Evolutionary conservation across 2,329 filamentous ascomycete genomes (phyloP).

Genomic region (Fonsecaea erecta): DNA sequence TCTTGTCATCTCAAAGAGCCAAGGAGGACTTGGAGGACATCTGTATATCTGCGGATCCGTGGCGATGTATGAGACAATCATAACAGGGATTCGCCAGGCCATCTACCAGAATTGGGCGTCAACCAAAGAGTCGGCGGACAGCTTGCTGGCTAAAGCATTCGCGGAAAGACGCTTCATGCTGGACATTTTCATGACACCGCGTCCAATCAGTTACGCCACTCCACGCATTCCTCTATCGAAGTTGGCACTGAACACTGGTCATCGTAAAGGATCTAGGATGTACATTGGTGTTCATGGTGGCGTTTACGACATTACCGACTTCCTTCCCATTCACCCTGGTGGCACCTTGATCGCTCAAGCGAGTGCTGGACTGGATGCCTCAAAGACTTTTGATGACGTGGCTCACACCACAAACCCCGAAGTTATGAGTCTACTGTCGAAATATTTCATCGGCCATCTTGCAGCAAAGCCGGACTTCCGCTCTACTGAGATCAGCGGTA

Average conservation of each 20-base stretch:
- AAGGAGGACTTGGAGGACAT: conserved; percentile 37
- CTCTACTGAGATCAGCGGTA: conserved; percentile 18
- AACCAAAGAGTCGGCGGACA: conserved; percentile 58
- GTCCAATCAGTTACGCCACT: conserved; percentile 56
- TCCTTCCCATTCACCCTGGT: conserved; percentile 25
- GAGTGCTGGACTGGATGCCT: conserved; percentile 26
- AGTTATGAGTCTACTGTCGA: conserved; percentile 24
- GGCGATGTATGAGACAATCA: conserved; percentile 59
- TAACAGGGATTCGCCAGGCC: conserved; percentile 61
- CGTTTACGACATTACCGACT: conserved; percentile 28
- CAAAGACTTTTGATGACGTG: conserved; percentile 27
- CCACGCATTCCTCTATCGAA: conserved; percentile 57
- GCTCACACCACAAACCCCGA: conserved; percentile 27
- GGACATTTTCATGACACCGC: conserved; percentile 63
- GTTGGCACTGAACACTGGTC: conserved; percentile 58
- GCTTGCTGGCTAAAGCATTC: conserved; percentile 58
- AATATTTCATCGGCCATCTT: conserved; percentile 26
- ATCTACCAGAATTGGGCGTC: conserved; percentile 59
- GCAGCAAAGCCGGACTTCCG: conserved; percentile 22
- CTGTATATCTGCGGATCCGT: conserved; percentile 58
- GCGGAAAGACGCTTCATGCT: conserved; percentile 62
- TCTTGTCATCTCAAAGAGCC: conserved; percentile 23
- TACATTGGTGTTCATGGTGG: conserved; percentile 25
- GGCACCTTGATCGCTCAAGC: conserved; percentile 24
- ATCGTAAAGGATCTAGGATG: conserved; percentile 41